phyloP scores from a whole-genome alignment of 2,329 filamentous ascomycete species.

The Balansia obtecta region DNA sequence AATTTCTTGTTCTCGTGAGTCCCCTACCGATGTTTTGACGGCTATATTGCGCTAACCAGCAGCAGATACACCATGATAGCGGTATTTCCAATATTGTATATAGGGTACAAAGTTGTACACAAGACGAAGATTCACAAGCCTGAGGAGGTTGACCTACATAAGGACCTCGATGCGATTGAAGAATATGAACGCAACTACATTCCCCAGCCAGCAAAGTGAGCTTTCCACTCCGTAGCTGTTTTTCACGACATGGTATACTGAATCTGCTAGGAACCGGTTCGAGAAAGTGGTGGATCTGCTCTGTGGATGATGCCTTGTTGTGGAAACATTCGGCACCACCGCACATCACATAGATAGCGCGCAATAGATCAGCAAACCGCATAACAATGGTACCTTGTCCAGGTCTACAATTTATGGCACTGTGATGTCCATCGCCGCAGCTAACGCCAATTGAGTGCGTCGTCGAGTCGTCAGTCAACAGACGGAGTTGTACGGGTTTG shows the following conservation, averaged over 20 bases:
- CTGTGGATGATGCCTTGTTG: slow-evolving; percentile 7
- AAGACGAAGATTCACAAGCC: slow-evolving; percentile 45
- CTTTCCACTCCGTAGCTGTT: not conserved
- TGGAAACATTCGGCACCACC: not conserved
- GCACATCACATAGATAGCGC: not conserved
- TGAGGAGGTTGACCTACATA: slow-evolving; percentile 48
- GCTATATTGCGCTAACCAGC: not conserved
- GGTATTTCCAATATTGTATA: slow-evolving; percentile 55
- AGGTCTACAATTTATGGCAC: too few relatives aligned
- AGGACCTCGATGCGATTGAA: slow-evolving; percentile 53
- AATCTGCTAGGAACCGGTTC: slow-evolving; percentile 8
- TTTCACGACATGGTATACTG: not conserved
- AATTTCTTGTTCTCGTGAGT: slow-evolving; percentile 60
- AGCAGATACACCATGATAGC: slow-evolving; percentile 57
- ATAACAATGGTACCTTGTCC: too few relatives aligned
- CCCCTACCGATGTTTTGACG: not conserved
- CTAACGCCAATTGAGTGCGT: too few relatives aligned
- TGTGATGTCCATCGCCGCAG: too few relatives aligned
- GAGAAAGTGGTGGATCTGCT: slow-evolving; percentile 12
- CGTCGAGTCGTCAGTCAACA: too few relatives aligned
- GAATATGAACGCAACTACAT: slow-evolving; percentile 53
- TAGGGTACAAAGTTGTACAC: slow-evolving; percentile 60
- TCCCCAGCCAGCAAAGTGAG: slow-evolving; percentile 38
- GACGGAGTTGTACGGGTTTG: too few relatives aligned
- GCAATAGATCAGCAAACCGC: too few relatives aligned